phyloP scores from a whole-genome alignment of 2,329 filamentous ascomycete species.

The Xylaria polymorpha region DNA sequence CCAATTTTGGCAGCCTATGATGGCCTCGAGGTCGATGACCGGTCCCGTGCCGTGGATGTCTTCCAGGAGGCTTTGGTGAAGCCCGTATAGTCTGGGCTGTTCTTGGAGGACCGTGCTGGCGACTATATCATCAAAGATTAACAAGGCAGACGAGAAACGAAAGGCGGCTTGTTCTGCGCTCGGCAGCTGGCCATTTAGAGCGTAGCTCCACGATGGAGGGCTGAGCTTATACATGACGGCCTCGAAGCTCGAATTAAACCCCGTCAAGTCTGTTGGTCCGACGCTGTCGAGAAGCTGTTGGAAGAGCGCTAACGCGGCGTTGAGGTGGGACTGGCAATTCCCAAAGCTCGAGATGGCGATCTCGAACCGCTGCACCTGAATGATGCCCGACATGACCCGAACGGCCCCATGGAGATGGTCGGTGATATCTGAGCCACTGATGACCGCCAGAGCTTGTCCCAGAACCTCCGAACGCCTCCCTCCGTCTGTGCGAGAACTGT shows the following conservation, averaged over 20 bases:
- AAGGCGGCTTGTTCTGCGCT: slow-evolving; percentile 53
- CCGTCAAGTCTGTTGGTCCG: background rate
- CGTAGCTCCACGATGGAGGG: slow-evolving; percentile 30
- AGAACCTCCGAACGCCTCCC: slow-evolving; percentile 41
- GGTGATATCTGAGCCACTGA: slow-evolving; percentile 35
- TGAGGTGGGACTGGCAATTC: too few relatives aligned
- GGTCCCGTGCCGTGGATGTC: slow-evolving; percentile 21
- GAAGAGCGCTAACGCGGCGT: too few relatives aligned
- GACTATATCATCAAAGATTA: slow-evolving; percentile 53
- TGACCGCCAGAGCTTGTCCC: slow-evolving; percentile 41
- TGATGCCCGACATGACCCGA: too few relatives aligned
- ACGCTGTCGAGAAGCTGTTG: slow-evolving; percentile 42
- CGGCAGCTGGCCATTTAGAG: slow-evolving; percentile 40
- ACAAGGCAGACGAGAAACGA: slow-evolving; percentile 50
- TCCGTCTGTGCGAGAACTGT: slow-evolving; percentile 41
- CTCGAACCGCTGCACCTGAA: too few relatives aligned
- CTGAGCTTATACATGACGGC: slow-evolving; percentile 23
- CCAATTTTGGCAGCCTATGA: slow-evolving; percentile 42
- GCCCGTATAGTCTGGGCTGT: slow-evolving; percentile 47
- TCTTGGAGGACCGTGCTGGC: slow-evolving; percentile 50
- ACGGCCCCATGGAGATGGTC: slow-evolving; percentile 41
- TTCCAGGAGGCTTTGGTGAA: slow-evolving; percentile 44
- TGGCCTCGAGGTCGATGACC: slow-evolving; percentile 38
- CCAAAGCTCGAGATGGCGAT: too few relatives aligned
- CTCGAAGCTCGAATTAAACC: slow-evolving; percentile 31